These are phyloP conservation scores for Alternaria sp. DNA, from an alignment of 2,329 filamentous ascomycete genomes.

Conservation along the genomic window DNA sequence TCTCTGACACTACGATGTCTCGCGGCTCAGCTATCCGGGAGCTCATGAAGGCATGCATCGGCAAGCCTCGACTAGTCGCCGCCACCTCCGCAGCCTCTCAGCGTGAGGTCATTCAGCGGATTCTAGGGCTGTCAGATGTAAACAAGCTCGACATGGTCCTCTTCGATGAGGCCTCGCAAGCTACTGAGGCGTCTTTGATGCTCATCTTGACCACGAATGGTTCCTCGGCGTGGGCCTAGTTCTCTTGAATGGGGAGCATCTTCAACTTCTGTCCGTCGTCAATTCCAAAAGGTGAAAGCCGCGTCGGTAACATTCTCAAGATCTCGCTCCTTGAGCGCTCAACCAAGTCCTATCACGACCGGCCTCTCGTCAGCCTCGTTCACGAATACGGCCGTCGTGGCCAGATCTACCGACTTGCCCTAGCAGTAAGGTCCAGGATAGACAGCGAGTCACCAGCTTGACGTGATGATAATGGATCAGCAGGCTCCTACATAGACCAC, in stretches of 20 bases:
- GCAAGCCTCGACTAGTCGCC: not conserved
- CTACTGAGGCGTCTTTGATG: not conserved
- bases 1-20: not conserved
- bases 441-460: not conserved
- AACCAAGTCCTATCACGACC: not conserved
- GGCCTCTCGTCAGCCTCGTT: not conserved
- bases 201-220: not conserved
- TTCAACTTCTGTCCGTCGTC: not conserved
- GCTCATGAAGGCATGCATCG: not conserved
- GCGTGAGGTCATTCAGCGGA: not conserved
- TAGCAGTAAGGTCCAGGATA: not conserved
- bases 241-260: not conserved
- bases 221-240: not conserved
- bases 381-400: rapidly evolving
- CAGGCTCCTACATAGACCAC: not conserved
- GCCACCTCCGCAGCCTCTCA: not conserved
- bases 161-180: not conserved
- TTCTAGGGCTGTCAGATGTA: not conserved
- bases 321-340: not conserved
- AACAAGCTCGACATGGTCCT: not conserved
- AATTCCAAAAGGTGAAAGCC: not conserved
- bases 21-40: not conserved
- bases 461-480: not conserved
- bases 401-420: no score
- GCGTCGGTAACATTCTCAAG: not conserved